Base-by-base conservation (phyloP, 352 stramenopile genomes). In the Globisporangium apiculatum region DNA sequence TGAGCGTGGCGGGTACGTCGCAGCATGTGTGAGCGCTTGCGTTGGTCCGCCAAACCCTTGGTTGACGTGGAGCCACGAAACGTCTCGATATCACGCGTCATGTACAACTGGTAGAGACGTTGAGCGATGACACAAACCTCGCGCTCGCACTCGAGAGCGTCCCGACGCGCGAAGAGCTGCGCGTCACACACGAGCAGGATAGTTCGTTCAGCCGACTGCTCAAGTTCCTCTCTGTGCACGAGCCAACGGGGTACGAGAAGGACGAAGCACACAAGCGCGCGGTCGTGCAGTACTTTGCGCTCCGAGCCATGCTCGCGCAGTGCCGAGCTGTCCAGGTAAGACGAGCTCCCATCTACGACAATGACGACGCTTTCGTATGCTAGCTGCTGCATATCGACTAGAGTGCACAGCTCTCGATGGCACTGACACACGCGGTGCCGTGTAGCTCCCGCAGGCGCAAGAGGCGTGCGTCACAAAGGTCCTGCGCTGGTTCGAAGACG, bases 401-500 rank as follows among this genome's bases (percentile, higher is more conserved):
- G 24, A 31, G 24, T 31, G 24, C 36, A 40, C 9, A 40, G 41
- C 12, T 5, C n/a, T 51, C 7, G 7, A 17, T 31, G 36, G 37
- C 31, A 53, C 15, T 53, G 14, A 10, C 4, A 36, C 11, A 40
- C 41, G 24, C 14, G 17, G 24, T 31, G 48, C 15, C 42, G 4
- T 50, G n/a, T 35, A 89, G 77, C 72, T 83, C 7, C 62, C 61
- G 2, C 76, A 58, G 24, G 66, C 79, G 15, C 78, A 81, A 55
- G 61, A 69, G 48, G 58, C 54, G 9, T 91, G 80, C 35, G 51
- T 86, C 4, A 41, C 68, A 7, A 83, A 77, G 36, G 57, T 79
- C 7, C 59, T 91, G 51, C 58, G 68, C 1, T 91, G 80, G 80
- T 87, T 89, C 56, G 78, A 87, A 57, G 62, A 67, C 17, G 80